Base-by-base conservation (phyloP, 2,329 filamentous ascomycete species). In the Curvularia eragrostidis region DNA sequence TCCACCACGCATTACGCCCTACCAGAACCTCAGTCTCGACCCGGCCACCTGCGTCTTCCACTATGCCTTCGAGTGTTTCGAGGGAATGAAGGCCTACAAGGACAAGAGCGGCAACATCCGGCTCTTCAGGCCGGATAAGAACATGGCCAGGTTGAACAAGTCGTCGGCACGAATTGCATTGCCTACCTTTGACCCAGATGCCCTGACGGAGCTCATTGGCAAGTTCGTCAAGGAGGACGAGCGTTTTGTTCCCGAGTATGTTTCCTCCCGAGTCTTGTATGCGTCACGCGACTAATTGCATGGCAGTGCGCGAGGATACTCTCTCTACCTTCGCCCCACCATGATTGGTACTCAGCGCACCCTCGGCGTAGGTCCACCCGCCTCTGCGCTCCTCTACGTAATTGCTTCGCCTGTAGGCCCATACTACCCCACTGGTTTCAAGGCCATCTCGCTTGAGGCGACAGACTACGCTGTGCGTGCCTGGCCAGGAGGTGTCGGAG, bases 21-120 rank as follows among this genome's bases (percentile, higher is more conserved):
- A 98, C 83, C 93, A 97, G 80, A 97, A 97, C 81, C 91, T 99
- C 69, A 94, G 91, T 44, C 89, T 99, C 70, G 95, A 98, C 78
- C 95, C 95, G 24, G 92, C 95, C 42, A 95, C 92, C 32, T 98
- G 93, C 81, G 95, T 98, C 62, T 94, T 99, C 81, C 95, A 99
- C 85, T 99, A 99, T 80, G 95, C 92, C 48, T 98, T 98, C 75
- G 91, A 96, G 79, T 95, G 91, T 78, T 99, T 99, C 79, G 95
- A 99, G 83, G 95, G 95, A 68, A 97, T 98, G 93, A 99, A 99
- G 83, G 95, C 95, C 59, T 99, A 99, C 85, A 96, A 94, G 79
- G 92, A 96, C 81, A 87, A 85, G 71, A 76, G 86, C 42, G 91
- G 91, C 68, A 81, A 88, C 58, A 86, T 97, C 67, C 89, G 94